Conservation (phyloP, 345 rosid genomes). For the Excoecaria agallocha region DNA sequence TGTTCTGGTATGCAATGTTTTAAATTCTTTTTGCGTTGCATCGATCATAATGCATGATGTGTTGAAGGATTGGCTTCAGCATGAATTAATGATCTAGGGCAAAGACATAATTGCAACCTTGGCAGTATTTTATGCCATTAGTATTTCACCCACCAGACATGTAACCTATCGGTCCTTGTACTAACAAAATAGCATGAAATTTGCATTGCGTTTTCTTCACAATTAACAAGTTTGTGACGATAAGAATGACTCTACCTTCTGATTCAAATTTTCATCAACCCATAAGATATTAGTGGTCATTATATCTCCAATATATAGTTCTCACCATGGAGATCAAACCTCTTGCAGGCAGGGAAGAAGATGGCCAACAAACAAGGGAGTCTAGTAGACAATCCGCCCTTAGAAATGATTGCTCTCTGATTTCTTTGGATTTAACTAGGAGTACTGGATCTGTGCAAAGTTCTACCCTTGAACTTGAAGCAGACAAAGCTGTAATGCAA, state of each 20-base stretch:
- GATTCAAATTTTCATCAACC: not conserved
- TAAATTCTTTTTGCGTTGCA: not conserved
- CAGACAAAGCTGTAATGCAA: conserved; percentile 28
- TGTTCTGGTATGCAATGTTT: conserved; percentile 48
- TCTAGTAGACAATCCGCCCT: conserved; percentile 25
- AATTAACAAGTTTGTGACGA: not conserved
- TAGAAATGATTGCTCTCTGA: conserved; percentile 35
- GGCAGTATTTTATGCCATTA: not conserved
- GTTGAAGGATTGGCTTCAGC: not conserved
- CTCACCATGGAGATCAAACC: not conserved
- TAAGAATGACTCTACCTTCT: not conserved
- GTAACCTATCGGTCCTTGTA: not conserved
- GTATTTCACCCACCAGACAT: not conserved
- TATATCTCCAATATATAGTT: not conserved
- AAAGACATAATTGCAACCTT: not conserved
- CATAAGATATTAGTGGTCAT: not conserved
- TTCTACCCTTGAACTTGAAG: conserved; percentile 29
- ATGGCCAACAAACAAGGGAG: conserved; percentile 25
- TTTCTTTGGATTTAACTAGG: conserved; percentile 30
- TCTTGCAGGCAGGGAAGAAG: conserved; percentile 40
- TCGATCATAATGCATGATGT: conserved; percentile 1
- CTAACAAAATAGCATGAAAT: not conserved
- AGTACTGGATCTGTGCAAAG: conserved; percentile 26
- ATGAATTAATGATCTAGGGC: not conserved
- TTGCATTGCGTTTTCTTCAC: not conserved